phyloP scores from a whole-genome alignment of 1,284 basidiomycete genomes.

The Rugiboletus extremiorientalis region DNA sequence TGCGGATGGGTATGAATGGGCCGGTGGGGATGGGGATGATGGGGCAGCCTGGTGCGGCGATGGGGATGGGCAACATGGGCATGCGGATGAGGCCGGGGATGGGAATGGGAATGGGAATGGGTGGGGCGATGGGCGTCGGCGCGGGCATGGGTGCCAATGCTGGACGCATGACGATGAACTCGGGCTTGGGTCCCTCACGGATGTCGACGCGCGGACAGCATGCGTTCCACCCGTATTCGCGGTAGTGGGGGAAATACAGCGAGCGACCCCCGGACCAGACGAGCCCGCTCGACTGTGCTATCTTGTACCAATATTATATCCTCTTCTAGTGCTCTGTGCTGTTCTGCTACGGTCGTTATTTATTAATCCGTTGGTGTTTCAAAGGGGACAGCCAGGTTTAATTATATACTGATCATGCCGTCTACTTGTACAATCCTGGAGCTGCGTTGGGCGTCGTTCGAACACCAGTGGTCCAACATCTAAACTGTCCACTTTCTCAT shows the following conservation, averaged over 20 bases:
- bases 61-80: constrained; percentile 35
- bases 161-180: constrained; percentile 39
- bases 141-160: constrained; percentile 38
- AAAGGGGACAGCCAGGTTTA: background rate
- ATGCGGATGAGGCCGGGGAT: constrained; percentile 36
- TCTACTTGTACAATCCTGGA: constrained; percentile 10
- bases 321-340: constrained; percentile 18
- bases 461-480: too few species aligned
- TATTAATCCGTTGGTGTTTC: constrained; percentile 3
- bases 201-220: constrained; percentile 57
- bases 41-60: constrained; percentile 26
- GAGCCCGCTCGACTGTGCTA: constrained; percentile 5
- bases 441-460: too few species aligned
- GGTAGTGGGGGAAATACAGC: constrained; percentile 29
- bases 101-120: constrained; percentile 36
- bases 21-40: constrained; percentile 35
- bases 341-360: constrained; percentile 19
- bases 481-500: constrained; percentile 51
- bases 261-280: too few species aligned
- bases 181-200: constrained; percentile 55
- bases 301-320: constrained; percentile 38
- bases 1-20: constrained; percentile 40
- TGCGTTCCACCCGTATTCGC: constrained; percentile 61
- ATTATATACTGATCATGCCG: constrained; percentile 2
- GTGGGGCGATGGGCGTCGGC: constrained; percentile 34